Percentiles rank a stretch among this genome's conserved stretches.
Conservation (phyloP, 306 rosid genomes). For the Argentina anserina region DNA sequence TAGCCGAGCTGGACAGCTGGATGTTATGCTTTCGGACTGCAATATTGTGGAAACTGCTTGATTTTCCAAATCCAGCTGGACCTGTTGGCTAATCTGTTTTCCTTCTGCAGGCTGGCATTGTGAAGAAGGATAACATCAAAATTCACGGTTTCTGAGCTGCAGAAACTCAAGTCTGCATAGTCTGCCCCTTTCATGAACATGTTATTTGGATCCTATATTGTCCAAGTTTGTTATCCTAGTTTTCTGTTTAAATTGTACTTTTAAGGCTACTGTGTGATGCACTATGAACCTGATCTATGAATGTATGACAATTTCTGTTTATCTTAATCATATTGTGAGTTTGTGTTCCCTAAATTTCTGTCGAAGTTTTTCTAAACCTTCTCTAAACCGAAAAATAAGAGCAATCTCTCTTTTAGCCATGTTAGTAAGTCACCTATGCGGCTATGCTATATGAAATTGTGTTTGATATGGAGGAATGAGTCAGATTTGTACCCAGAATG, state of each 20-base stretch:
- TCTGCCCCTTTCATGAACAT: not conserved
- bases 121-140: slow-evolving; percentile 19
- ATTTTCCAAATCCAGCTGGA: not conserved
- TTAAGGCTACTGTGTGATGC: slow-evolving; percentile 2
- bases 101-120: slow-evolving; percentile 17
- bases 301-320: not conserved
- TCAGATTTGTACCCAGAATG: not conserved
- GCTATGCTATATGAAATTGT: not conserved
- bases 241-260: not conserved
- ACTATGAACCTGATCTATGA: not conserved
- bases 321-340: not conserved
- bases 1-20: not conserved
- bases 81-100: not conserved
- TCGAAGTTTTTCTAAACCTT: no score
- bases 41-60: no score
- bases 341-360: not conserved
- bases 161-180: not conserved
- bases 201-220: not conserved
- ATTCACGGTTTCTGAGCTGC: slow-evolving; percentile 26
- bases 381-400: no score
- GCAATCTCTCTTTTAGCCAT: no score
- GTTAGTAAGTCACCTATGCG: not conserved
- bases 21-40: no score
- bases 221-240: not conserved
- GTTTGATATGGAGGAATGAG: not conserved